Conservation (phyloP, 2,329 filamentous ascomycete genomes). For the Geosmithia flava region DNA sequence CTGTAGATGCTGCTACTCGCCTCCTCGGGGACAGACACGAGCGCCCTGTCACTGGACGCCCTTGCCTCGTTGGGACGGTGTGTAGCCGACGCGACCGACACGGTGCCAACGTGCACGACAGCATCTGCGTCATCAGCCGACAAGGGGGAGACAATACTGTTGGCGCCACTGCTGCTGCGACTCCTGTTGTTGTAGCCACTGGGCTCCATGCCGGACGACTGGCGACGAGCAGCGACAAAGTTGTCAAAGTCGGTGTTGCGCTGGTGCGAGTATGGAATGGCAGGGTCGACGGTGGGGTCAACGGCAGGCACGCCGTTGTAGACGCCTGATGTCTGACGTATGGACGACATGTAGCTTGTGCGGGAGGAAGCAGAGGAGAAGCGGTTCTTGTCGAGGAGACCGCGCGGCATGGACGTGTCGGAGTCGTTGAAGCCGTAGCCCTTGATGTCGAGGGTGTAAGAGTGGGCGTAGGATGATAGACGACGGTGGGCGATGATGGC, state of each 20-base stretch:
- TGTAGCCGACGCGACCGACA: conserved; percentile 1
- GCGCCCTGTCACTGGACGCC: conserved; percentile 18
- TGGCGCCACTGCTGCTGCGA: neutral
- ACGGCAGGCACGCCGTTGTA: neutral
- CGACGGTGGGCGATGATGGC: conserved; percentile 33
- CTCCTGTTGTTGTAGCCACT: neutral
- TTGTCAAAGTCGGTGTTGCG: conserved; percentile 35
- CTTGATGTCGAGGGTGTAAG: conserved; percentile 35
- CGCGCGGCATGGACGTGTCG: conserved; percentile 11
- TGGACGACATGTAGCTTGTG: conserved; percentile 13
- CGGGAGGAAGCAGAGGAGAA: conserved; percentile 11
- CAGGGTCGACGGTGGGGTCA: conserved; percentile 2
- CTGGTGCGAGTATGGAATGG: conserved; percentile 26
- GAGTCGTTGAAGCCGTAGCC: conserved; percentile 29
- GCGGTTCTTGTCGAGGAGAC: conserved; percentile 12
- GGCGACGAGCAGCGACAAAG: conserved; percentile 21
- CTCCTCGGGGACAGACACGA: conserved; percentile 26
- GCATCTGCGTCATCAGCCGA: neutral
- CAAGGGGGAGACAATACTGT: neutral
- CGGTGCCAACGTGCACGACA: neutral
- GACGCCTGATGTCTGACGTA: conserved; percentile 1
- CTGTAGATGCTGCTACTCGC: conserved; percentile 7
- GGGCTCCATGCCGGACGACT: neutral
- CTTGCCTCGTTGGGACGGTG: conserved; percentile 12
- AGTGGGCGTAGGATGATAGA: conserved; percentile 34